Conservation (phyloP, 164 flowering plant genomes). For the Tinospora cordifolia region DNA sequence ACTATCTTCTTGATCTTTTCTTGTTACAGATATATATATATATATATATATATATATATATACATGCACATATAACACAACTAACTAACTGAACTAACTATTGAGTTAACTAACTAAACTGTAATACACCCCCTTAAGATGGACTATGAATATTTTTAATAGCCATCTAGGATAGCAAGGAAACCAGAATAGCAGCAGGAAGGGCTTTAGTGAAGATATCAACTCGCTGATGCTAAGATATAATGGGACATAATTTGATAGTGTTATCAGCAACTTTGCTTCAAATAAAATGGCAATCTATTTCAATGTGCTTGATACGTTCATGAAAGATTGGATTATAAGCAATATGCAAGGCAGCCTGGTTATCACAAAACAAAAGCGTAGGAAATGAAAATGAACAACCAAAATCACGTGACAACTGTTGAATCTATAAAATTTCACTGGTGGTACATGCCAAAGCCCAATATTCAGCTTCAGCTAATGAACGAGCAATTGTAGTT, state of each 20-base stretch:
- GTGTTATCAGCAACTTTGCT: background rate
- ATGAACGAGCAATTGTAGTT: background rate
- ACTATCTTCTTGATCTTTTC: no score
- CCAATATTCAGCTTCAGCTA: conserved; percentile 8
- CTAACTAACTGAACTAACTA: no score
- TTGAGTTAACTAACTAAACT: no score
- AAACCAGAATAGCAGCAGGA: background rate
- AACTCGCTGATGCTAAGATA: background rate
- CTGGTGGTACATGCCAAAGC: background rate
- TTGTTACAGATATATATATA: no score
- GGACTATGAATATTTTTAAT: background rate
- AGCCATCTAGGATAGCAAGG: background rate
- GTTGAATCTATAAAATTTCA: background rate
- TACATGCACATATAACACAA: no score
- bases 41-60: no score
- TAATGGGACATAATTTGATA: background rate
- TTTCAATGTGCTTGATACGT: no score
- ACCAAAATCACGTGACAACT: background rate
- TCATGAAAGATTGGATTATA: no score
- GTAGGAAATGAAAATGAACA: background rate
- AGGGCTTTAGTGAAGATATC: background rate
- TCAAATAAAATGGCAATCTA: no score
- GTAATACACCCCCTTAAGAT: background rate
- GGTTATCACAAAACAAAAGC: background rate
- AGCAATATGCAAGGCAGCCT: background rate